A percentile compares a stretch with the other conserved stretches of the same genome.
Conservation (phyloP, 805 yeast genomes). For the Cephaloascus fragrans region DNA sequence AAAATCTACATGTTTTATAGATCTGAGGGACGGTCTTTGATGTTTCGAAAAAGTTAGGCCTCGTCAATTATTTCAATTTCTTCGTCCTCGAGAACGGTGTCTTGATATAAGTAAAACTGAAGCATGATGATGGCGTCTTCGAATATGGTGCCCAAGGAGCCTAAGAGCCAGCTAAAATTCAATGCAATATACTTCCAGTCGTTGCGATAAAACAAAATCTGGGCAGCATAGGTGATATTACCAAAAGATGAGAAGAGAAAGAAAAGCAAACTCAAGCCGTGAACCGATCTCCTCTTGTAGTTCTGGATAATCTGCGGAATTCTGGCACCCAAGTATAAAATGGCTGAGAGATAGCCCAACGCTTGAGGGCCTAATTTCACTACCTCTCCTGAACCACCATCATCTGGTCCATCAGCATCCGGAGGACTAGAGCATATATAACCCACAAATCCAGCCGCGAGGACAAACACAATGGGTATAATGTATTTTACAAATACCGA, state of each 20-base stretch:
- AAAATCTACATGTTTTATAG: too few relatives aligned
- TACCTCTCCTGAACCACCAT: conserved; percentile 9
- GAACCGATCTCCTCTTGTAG: conserved; percentile 64
- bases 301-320: conserved; percentile 83
- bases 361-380: conserved; percentile 49
- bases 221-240: conserved; percentile 66
- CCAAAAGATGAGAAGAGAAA: conserved; percentile 69
- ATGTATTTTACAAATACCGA: conserved; percentile 40
- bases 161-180: conserved; percentile 70
- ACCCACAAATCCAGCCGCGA: conserved; percentile 54
- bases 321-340: conserved; percentile 61
- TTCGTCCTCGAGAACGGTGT: conserved; percentile 10
- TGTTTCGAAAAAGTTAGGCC: too few relatives aligned
- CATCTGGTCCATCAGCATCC: conserved; percentile 10
- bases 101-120: conserved; percentile 57
- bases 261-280: conserved; percentile 78
- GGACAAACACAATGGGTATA: conserved; percentile 52
- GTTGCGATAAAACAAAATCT: conserved; percentile 54
- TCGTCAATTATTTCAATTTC: background rate
- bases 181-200: conserved; percentile 50
- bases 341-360: conserved; percentile 63
- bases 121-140: conserved; percentile 59
- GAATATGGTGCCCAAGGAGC: conserved; percentile 66
- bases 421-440: conserved; percentile 37
- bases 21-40: too few relatives aligned